Conservation (phyloP, 345 rosid species). For the Ceriops zippeliana region DNA sequence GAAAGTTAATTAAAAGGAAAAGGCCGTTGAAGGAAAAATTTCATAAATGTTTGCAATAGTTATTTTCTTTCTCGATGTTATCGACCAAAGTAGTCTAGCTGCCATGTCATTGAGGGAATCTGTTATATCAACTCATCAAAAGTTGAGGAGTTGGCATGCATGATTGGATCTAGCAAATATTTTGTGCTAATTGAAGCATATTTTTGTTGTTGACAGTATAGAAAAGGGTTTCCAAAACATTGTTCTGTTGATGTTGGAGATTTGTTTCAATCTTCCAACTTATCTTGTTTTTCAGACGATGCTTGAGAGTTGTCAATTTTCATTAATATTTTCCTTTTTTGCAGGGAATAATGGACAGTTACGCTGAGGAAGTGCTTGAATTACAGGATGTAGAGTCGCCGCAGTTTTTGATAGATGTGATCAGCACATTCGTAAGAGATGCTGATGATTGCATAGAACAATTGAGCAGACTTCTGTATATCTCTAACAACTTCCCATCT, state of each 20-base stretch:
- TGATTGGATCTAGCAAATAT: too few relatives aligned
- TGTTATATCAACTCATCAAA: too few relatives aligned
- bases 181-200: too few relatives aligned
- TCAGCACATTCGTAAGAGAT: slow-evolving; percentile 16
- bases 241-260: too few relatives aligned
- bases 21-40: not conserved
- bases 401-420: slow-evolving; percentile 15
- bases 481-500: not conserved
- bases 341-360: slow-evolving; percentile 29
- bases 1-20: too few relatives aligned
- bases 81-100: not conserved
- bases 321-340: not conserved
- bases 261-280: not conserved
- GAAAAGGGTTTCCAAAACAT: too few relatives aligned
- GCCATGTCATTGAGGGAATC: too few relatives aligned
- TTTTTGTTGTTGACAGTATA: too few relatives aligned
- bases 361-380: slow-evolving; percentile 12
- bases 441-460: slow-evolving; percentile 16
- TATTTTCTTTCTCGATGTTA: not conserved
- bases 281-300: not conserved
- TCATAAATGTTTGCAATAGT: not conserved
- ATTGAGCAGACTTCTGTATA: slow-evolving; percentile 15
- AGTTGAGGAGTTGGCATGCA: not conserved
- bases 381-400: slow-evolving; percentile 5
- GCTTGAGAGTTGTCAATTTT: not conserved